Conservation (phyloP, 176 grass and related monocot species). For the Guadua angustifolia region DNA sequence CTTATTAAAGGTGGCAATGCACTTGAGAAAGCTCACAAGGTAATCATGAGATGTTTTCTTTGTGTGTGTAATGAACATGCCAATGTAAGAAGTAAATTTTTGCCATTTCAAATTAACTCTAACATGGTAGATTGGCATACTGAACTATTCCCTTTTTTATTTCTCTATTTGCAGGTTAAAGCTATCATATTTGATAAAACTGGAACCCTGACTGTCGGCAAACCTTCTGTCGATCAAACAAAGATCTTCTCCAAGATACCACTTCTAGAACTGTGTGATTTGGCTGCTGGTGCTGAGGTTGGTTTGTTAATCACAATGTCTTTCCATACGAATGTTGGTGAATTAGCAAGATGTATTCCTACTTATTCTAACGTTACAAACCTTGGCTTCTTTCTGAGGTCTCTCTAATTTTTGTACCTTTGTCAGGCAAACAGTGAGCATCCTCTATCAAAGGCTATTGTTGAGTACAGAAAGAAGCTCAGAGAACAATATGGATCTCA, state of each 20-base stretch:
- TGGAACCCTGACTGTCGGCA: slow-evolving; percentile 90
- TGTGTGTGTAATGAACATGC: background rate
- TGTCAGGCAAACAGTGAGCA: slow-evolving; percentile 88
- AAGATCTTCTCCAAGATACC: slow-evolving; percentile 77
- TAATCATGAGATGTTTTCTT: slow-evolving; percentile 14
- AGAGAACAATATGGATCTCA: slow-evolving; percentile 71
- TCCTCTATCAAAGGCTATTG: slow-evolving; percentile 88
- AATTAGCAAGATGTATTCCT: background rate
- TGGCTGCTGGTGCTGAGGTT: slow-evolving; percentile 94
- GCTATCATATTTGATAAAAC: slow-evolving; percentile 97
- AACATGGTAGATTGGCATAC: slow-evolving; percentile 2
- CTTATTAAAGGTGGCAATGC: slow-evolving; percentile 98
- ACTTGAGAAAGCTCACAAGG: slow-evolving; percentile 98
- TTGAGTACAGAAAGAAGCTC: slow-evolving; percentile 81
- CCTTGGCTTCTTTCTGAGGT: background rate
- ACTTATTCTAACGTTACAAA: slow-evolving; percentile 12
- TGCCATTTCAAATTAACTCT: slow-evolving; percentile 9
- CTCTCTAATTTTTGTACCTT: slow-evolving; percentile 35
- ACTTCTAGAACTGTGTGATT: slow-evolving; percentile 77
- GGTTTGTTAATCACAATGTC: background rate
- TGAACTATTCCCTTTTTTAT: slow-evolving; percentile 24
- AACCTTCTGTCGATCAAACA: slow-evolving; percentile 89
- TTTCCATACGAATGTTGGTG: slow-evolving; percentile 13
- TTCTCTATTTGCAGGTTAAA: slow-evolving; percentile 66
- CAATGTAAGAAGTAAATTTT: background rate